phyloP scores from a whole-genome alignment of 441 rosid species.

The Breynia disticha region DNA sequence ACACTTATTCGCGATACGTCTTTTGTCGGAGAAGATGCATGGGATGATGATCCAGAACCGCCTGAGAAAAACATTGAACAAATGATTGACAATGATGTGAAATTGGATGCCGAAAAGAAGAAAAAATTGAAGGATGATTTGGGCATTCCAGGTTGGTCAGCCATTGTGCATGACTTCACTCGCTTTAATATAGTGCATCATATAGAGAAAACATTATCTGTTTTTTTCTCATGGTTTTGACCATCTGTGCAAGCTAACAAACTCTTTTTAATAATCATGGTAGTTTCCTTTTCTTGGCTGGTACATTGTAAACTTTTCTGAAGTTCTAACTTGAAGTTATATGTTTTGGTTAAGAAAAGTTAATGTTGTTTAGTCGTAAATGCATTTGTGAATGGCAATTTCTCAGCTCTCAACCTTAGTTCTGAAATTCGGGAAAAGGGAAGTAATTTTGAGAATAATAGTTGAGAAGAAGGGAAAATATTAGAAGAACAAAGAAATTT shows the following conservation, averaged over 20 bases:
- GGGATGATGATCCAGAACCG: conserved; percentile 62
- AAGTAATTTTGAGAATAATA: background rate
- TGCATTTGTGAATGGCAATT: background rate
- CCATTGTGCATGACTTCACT: conserved; percentile 9
- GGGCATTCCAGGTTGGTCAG: conserved; percentile 54
- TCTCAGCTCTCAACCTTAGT: background rate
- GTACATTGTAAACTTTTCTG: too few relatives aligned
- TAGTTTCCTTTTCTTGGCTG: too few relatives aligned
- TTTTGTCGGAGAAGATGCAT: conserved; percentile 90
- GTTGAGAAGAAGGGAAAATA: background rate
- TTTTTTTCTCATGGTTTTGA: background rate
- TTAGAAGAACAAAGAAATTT: too few relatives aligned
- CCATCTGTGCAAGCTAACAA: background rate
- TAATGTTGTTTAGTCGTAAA: too few relatives aligned
- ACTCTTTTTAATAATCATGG: background rate
- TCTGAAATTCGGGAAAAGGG: background rate
- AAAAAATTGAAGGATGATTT: conserved; percentile 53
- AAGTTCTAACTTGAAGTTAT: background rate
- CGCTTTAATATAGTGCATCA: conserved; percentile 10
- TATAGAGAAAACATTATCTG: too few relatives aligned
- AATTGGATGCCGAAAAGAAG: conserved; percentile 54
- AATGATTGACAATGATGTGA: conserved; percentile 43
- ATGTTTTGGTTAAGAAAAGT: too few relatives aligned
- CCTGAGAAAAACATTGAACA: conserved; percentile 43
- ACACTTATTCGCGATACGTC: conserved; percentile 66